These are phyloP conservation scores for Dendrostoma leiphaemia DNA, from an alignment of 2,329 filamentous ascomycete genomes.

Conservation along the genomic window DNA sequence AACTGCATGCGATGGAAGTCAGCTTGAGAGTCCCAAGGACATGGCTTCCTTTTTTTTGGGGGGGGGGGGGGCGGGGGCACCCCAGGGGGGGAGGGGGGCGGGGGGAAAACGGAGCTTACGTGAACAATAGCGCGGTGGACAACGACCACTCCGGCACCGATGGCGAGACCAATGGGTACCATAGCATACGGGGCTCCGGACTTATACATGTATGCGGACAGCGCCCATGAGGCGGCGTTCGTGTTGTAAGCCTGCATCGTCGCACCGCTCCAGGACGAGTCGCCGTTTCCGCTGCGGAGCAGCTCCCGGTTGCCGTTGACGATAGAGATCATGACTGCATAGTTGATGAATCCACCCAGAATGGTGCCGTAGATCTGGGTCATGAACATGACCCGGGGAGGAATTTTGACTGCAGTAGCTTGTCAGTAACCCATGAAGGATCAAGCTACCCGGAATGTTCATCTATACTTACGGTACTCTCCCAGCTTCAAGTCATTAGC, in stretches of 20 bases:
- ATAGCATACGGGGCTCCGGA: slow-evolving; percentile 40
- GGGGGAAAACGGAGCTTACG: slow-evolving; percentile 28
- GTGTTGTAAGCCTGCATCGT: slow-evolving; percentile 48
- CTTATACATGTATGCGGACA: slow-evolving; percentile 54
- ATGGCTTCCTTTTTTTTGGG: not conserved
- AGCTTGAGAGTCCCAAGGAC: too few relatives aligned
- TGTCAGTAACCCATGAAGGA: slow-evolving; percentile 21
- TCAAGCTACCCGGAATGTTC: too few relatives aligned
- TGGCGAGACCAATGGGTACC: slow-evolving; percentile 48
- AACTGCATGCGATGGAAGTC: slow-evolving; percentile 32
- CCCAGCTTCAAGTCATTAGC: slow-evolving; percentile 57
- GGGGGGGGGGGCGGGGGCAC: too few relatives aligned
- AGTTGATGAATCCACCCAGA: slow-evolving; percentile 52
- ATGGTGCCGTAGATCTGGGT: slow-evolving; percentile 56
- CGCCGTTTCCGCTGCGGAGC: slow-evolving; percentile 43
- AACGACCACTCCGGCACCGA: slow-evolving; percentile 44
- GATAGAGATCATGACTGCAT: slow-evolving; percentile 55
- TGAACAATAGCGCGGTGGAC: slow-evolving; percentile 42
- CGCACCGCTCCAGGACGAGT: slow-evolving; percentile 51
- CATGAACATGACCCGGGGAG: slow-evolving; percentile 52
- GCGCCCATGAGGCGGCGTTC: slow-evolving; percentile 46
- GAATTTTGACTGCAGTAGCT: slow-evolving; percentile 46
- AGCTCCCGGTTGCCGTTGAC: slow-evolving; percentile 47
- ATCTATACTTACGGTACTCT: slow-evolving; percentile 54
- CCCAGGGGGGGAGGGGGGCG: not conserved